phyloP scores from a whole-genome alignment of 345 rosid species.

The Euphorbia pulcherrima region DNA sequence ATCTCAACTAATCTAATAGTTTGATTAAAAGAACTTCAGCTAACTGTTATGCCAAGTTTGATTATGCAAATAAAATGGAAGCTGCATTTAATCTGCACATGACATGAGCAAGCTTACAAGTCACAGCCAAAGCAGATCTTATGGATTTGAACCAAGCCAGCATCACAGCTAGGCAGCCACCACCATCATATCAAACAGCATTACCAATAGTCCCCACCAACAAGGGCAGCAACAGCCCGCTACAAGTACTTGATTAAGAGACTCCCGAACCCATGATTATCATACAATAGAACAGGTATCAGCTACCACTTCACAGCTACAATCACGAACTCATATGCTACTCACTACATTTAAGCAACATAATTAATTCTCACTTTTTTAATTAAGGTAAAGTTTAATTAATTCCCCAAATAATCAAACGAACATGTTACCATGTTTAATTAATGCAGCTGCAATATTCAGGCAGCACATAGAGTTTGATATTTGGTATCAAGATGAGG shows the following conservation, averaged over 20 bases:
- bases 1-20: background rate
- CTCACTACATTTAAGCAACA: constrained; percentile 44
- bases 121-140: constrained; percentile 19
- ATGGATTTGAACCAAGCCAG: constrained; percentile 25
- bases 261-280: constrained; percentile 28
- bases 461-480: constrained; percentile 28
- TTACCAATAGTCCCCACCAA: constrained; percentile 26
- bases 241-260: constrained; percentile 24
- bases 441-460: constrained; percentile 23
- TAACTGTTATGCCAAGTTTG: background rate
- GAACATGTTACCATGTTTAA: constrained; percentile 27
- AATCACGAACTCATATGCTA: constrained; percentile 34
- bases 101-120: constrained; percentile 8
- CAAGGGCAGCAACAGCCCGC: constrained; percentile 36
- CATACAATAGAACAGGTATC: constrained; percentile 33
- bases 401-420: constrained; percentile 31
- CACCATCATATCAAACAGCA: constrained; percentile 21
- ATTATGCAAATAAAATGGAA: background rate
- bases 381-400: constrained; percentile 10
- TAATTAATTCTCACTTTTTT: constrained; percentile 20
- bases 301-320: constrained; percentile 48
- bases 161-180: constrained; percentile 21
- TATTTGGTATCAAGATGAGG: constrained; percentile 13
- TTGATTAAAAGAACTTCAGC: background rate
- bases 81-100: background rate